These are phyloP conservation scores for Lachancea mirantina DNA, from an alignment of 805 yeast species.

Conservation along the genomic window DNA sequence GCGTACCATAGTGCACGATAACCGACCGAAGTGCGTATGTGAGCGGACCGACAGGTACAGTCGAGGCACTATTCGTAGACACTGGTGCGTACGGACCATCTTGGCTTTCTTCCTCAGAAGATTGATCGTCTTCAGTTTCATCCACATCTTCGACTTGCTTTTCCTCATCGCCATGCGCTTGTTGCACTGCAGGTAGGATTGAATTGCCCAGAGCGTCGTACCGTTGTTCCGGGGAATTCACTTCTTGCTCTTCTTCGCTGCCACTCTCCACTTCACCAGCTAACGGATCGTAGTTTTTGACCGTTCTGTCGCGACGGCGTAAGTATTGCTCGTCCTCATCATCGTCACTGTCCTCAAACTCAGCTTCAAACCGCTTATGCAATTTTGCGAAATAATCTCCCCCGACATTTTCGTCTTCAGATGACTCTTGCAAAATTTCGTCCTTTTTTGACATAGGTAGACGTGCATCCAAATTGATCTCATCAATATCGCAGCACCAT, in stretches of 20 bases:
- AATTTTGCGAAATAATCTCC: slow-evolving; percentile 26
- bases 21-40: slow-evolving; percentile 74
- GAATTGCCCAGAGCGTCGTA: slow-evolving; percentile 31
- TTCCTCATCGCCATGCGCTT: no score
- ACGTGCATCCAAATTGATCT: slow-evolving; percentile 75
- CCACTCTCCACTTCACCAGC: slow-evolving; percentile 18
- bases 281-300: slow-evolving; percentile 26
- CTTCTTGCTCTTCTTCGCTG: slow-evolving; percentile 12
- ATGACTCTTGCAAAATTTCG: slow-evolving; percentile 33
- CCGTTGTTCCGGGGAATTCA: slow-evolving; percentile 14
- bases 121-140: slow-evolving; percentile 3
- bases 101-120: background rate
- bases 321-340: slow-evolving; percentile 15
- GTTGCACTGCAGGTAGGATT: no score
- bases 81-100: slow-evolving; percentile 1
- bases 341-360: slow-evolving; percentile 31
- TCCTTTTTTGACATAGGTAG: slow-evolving; percentile 58
- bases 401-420: slow-evolving; percentile 29
- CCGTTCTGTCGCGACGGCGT: slow-evolving; percentile 13
- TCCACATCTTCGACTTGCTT: slow-evolving; percentile 12
- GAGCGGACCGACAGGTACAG: slow-evolving; percentile 37
- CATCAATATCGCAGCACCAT: slow-evolving; percentile 61
- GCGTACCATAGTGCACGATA: slow-evolving; percentile 90
- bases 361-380: slow-evolving; percentile 28
- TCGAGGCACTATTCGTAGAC: slow-evolving; percentile 11